phyloP scores from a whole-genome alignment of 2,329 filamentous ascomycete species.

The Neonectria ditissima region DNA sequence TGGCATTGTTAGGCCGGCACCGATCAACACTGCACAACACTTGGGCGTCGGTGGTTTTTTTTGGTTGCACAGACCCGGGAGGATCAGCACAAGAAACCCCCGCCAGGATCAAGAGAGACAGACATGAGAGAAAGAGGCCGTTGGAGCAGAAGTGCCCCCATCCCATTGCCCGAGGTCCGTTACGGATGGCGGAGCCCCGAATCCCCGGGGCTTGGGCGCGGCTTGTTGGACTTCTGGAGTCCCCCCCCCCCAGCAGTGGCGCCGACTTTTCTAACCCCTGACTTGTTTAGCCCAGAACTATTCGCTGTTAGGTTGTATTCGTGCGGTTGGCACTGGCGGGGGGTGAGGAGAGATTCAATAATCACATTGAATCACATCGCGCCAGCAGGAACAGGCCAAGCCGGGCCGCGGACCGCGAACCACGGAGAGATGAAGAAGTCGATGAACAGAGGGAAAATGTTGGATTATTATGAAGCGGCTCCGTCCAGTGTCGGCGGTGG shows the following conservation, averaged over 20 bases:
- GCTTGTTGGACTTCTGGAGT: constrained; percentile 1
- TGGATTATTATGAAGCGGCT: background rate
- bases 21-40: constrained; percentile 10
- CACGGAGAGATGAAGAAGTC: background rate
- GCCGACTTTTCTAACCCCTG: constrained; percentile 23
- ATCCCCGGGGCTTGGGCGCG: background rate
- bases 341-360: constrained; percentile 13
- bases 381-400: constrained; percentile 8
- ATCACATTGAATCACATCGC: constrained; percentile 28
- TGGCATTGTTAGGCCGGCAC: background rate
- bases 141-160: constrained; percentile 9
- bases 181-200: background rate
- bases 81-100: background rate
- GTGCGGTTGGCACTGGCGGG: background rate
- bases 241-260: constrained; percentile 7
- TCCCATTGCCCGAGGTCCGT: background rate
- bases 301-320: background rate
- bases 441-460: background rate
- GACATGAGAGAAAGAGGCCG: background rate
- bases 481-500: background rate
- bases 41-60: background rate
- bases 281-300: constrained; percentile 17
- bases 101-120: background rate
- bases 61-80: constrained; percentile 1
- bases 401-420: background rate